phyloP scores from a whole-genome alignment of 2,329 filamentous ascomycete species.

The Fusarium sulawesiense region DNA sequence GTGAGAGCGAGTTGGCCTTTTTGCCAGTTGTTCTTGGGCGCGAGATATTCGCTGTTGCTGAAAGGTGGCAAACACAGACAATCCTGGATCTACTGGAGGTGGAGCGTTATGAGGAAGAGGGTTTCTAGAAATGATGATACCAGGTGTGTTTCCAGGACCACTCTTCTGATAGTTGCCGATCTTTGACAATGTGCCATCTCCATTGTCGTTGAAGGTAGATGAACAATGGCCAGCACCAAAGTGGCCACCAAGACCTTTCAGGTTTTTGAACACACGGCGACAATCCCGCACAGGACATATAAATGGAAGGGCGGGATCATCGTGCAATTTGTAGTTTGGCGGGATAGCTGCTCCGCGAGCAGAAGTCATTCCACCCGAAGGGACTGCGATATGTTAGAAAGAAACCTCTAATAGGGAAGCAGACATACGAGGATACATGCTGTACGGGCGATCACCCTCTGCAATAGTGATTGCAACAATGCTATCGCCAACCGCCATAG shows the following conservation, averaged over 20 bases:
- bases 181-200: slow-evolving; percentile 54
- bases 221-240: slow-evolving; percentile 43
- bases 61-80: slow-evolving; percentile 7
- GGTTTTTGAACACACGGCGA: slow-evolving; percentile 43
- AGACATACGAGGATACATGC: slow-evolving; percentile 28
- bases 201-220: slow-evolving; percentile 54
- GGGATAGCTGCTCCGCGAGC: slow-evolving; percentile 51
- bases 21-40: neutral
- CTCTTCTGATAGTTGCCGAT: slow-evolving; percentile 44
- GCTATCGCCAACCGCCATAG: slow-evolving; percentile 4
- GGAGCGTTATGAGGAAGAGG: slow-evolving; percentile 39
- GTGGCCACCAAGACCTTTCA: slow-evolving; percentile 44
- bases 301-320: slow-evolving; percentile 41
- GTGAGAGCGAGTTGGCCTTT: slow-evolving; percentile 1
- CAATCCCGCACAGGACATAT: slow-evolving; percentile 55
- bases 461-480: slow-evolving; percentile 31
- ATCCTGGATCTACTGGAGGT: slow-evolving; percentile 32
- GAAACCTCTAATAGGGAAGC: neutral
- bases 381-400: slow-evolving; percentile 27
- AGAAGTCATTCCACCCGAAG: slow-evolving; percentile 6
- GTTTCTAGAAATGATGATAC: slow-evolving; percentile 46
- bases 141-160: slow-evolving; percentile 38
- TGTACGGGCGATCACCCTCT: slow-evolving; percentile 31
- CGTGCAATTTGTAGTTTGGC: slow-evolving; percentile 46
- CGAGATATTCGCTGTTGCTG: slow-evolving; percentile 18